These are phyloP conservation scores for Triangularia setosa DNA, from an alignment of 2,329 filamentous ascomycete species.

Conservation along the genomic window DNA sequence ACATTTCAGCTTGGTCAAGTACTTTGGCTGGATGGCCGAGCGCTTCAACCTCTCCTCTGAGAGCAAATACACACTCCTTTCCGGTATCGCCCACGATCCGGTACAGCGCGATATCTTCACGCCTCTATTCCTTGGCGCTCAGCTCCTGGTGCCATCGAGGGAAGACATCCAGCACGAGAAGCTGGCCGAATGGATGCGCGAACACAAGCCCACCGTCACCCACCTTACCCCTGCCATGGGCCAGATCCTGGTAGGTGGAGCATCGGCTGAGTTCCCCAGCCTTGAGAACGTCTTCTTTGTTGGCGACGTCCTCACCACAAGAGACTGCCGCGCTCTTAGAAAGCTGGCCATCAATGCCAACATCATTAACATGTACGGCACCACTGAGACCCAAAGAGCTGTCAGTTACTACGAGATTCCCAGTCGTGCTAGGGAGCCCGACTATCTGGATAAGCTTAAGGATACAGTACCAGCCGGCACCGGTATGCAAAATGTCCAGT, in stretches of 20 bases:
- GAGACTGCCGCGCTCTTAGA: conserved; percentile 75
- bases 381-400: conserved; percentile 76
- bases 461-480: conserved; percentile 79
- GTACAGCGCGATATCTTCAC: conserved; percentile 79
- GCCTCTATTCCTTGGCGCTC: conserved; percentile 79
- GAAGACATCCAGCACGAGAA: conserved; percentile 85
- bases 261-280: conserved; percentile 69
- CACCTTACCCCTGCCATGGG: conserved; percentile 97
- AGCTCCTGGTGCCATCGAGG: conserved; percentile 71
- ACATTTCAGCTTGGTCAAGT: conserved; percentile 80
- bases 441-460: conserved; percentile 39
- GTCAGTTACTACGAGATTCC: conserved; percentile 82
- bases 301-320: conserved; percentile 81
- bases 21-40: conserved; percentile 92
- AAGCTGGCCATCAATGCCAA: conserved; percentile 68
- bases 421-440: conserved; percentile 58
- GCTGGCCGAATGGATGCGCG: conserved; percentile 82
- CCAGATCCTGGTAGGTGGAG: conserved; percentile 85
- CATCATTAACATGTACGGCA: conserved; percentile 85
- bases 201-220: conserved; percentile 69
- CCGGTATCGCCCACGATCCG: conserved; percentile 76
- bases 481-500: conserved; percentile 86
- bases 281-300: conserved; percentile 86
- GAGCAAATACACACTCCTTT: conserved; percentile 76
- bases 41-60: conserved; percentile 69